Base-by-base conservation (phyloP, 306 rosid species). In the Echinosophora koreensis region DNA sequence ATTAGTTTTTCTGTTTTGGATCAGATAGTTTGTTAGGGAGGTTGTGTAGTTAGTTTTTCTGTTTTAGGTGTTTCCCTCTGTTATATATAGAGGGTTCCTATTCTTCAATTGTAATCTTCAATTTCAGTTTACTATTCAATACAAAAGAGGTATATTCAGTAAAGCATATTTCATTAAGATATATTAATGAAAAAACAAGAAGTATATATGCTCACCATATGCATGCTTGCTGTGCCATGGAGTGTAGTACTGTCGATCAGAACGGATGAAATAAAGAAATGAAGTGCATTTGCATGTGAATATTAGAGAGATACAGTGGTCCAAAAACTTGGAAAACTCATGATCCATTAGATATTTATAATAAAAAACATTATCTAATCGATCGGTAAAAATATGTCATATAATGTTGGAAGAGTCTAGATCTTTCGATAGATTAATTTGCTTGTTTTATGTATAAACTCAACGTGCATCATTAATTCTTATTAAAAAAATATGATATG, bases 261-360 rank as follows among this genome's bases (percentile, higher is more conserved):
- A 61, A 50, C 62, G 34, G 22, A 9, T 11, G 73, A 42, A 18
- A 27, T 28, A 15, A 60, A 52, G 38, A 22, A 27, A 28, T 13
- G 41, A 38, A 47, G 27, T 62, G 59, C 49, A 46, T 44, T 56
- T 61, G 49, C 79, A 46, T 74, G 79, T 50, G 71, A 62, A 49
- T 52, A 39, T 61, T 74, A 61, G 60, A 2, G 60, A 77, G 55
- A 80, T 41, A 32, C n/a, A 32, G 10, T 28, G 47, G 1, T 8
- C 78, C 41, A 66, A 35, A 38, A 10, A 59, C 28, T n/a, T 12
- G 46, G 6, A 56, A 56, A 51, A 64, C 35, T 55, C 5, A 32
- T 22, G 22, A 22, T 27, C n/a, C 13, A 10, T 57, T 15, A n/a
- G 13, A 56, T 17, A 17, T 46, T 57, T 6, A 66, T 8, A 73